Base-by-base conservation (phyloP, 306 rosid species). In the Heteromeles arbutifolia region DNA sequence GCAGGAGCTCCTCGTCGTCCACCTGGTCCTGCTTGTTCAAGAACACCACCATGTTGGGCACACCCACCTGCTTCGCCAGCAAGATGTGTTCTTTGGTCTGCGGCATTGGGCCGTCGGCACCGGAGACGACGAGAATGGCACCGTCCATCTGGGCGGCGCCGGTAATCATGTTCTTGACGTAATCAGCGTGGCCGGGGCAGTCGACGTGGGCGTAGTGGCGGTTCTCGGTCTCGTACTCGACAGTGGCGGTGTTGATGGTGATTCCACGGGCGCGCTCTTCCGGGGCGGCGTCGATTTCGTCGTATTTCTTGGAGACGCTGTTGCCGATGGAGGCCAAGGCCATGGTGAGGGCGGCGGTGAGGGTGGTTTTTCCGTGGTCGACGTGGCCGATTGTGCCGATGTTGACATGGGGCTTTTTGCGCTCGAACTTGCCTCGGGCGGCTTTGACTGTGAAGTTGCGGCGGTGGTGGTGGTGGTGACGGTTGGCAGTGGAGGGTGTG, bases 331-430 rank as follows among this genome's bases (percentile, higher is more conserved):
- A 58, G 4, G 96, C 96, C 25, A 92, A 63, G 24, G 97, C 97
- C 97, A 92, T 92, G 78, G 97, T 92, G 45, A 92, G 94, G 18
- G 97, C 97, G 3, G 97, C 97, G 10, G 97, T 92, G 74, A 92
- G 96, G 14, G 97, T 92, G 69, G 97, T 92, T 70, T 92, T 92
- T 53, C 97, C 97, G 77, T 92, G 97, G 91, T 92, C 97, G 69
- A 92, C 97, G 58, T 92, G 97, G 74, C 97, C 97, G 66, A 92
- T 92, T 4, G 97, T 92, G 77, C 97, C 96, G 78, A 92, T 92
- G 81, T 92, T 92, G 62, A 92, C 88, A 48, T 92, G 97, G 81
- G 97, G 97, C 74, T 92, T 92, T 81, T 92, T 92, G 43, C 97
- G 83, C 86, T 92, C 97, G 80, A 92, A 92, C 76, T 92, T 92